Conservation (phyloP, 2,329 filamentous ascomycete species). For the Fusarium sp. region DNA sequence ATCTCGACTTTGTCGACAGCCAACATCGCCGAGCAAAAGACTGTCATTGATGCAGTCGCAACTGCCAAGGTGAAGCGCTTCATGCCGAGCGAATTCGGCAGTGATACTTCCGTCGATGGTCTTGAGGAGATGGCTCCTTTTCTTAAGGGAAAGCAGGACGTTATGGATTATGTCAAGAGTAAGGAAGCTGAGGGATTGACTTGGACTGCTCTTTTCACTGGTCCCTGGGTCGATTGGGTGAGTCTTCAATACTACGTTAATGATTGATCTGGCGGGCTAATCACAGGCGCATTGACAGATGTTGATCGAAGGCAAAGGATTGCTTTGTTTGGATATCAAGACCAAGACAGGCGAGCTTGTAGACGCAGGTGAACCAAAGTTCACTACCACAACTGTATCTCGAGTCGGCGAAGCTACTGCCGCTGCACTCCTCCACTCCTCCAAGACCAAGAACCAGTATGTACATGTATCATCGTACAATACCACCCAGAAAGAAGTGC, state of each 20-base stretch:
- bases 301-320: slow-evolving; percentile 1
- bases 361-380: neutral
- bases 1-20: slow-evolving; percentile 15
- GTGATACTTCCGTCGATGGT: neutral
- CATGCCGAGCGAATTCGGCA: slow-evolving; percentile 17
- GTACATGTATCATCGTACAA: slow-evolving; percentile 9
- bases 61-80: slow-evolving; percentile 16
- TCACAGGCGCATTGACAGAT: neutral
- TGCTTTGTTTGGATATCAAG: slow-evolving; percentile 1
- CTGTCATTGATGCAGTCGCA: slow-evolving; percentile 2
- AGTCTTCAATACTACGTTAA: neutral
- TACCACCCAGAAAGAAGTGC: neutral
- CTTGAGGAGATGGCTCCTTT: slow-evolving; percentile 13
- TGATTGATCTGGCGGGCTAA: accelerated
- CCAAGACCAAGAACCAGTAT: neutral
- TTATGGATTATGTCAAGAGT: slow-evolving; percentile 14
- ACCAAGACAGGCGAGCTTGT: slow-evolving; percentile 9
- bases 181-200: neutral
- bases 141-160: neutral
- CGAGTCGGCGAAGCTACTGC: slow-evolving; percentile 19
- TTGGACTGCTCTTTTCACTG: slow-evolving; percentile 8
- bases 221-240: slow-evolving; percentile 20
- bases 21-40: slow-evolving; percentile 11
- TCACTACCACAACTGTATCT: slow-evolving; percentile 8
- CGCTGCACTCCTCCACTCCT: neutral